phyloP scores from a whole-genome alignment of 202 grass and related monocot genomes.

The Brachypodium distachyon region DNA sequence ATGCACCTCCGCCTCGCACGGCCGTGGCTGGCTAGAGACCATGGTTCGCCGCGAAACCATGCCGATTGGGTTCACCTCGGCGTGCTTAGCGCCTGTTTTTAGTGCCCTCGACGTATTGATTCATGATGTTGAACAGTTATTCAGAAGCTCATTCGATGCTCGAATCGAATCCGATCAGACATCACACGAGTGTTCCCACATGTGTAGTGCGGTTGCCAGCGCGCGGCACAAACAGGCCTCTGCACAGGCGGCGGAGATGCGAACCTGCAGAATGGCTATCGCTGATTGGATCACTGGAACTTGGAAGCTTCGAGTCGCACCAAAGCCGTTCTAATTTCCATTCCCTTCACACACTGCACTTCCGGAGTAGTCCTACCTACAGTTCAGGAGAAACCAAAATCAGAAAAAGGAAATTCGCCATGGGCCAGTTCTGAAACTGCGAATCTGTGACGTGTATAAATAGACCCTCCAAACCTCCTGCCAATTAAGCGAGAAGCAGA shows the following conservation, averaged over 20 bases:
- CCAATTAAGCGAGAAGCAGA: neutral
- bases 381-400: neutral
- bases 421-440: neutral
- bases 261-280: neutral
- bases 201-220: neutral
- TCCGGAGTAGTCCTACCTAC: neutral
- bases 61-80: no score
- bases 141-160: neutral
- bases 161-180: neutral
- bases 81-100: neutral
- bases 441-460: constrained; percentile 10
- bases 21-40: no score
- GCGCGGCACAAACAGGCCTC: neutral
- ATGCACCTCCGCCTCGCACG: no score
- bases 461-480: neutral
- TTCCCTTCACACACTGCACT: constrained; percentile 15
- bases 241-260: neutral
- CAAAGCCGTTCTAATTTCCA: constrained; percentile 23
- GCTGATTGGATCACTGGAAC: neutral
- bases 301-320: constrained; percentile 23
- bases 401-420: neutral
- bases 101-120: neutral
- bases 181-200: neutral
- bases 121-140: neutral
- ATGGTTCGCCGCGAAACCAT: no score